Conservation (phyloP, 2,329 filamentous ascomycete species). For the Xylaria sp. region DNA sequence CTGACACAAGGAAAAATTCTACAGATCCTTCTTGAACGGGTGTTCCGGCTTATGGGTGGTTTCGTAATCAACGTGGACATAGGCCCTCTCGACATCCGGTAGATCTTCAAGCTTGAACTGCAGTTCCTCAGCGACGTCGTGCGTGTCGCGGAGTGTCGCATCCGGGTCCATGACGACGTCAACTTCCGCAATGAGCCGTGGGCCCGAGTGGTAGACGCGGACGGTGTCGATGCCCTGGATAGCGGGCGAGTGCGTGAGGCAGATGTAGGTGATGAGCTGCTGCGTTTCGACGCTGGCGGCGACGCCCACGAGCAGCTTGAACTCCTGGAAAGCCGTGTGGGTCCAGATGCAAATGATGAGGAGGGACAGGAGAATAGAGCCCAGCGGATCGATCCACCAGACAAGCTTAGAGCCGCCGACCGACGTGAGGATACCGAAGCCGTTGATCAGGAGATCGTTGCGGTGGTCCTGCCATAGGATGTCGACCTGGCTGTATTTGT, state of each 20-base stretch:
- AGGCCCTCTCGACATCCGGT: constrained; percentile 90
- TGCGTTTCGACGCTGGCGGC: constrained; percentile 85
- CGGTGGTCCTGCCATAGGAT: constrained; percentile 98
- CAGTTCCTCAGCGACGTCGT: constrained; percentile 92
- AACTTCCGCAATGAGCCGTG: constrained; percentile 91
- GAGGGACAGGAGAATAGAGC: constrained; percentile 83
- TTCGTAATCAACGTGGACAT: constrained; percentile 98
- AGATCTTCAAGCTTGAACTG: constrained; percentile 94
- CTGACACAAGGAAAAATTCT: constrained; percentile 15
- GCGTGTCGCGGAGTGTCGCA: constrained; percentile 78
- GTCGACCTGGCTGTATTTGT: constrained; percentile 89
- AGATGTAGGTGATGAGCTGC: constrained; percentile 95
- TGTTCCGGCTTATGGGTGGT: constrained; percentile 94
- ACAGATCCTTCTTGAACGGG: constrained; percentile 70
- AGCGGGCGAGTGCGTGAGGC: constrained; percentile 86
- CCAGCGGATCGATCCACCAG: constrained; percentile 96
- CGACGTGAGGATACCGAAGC: constrained; percentile 88
- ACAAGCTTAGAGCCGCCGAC: constrained; percentile 87
- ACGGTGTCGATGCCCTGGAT: constrained; percentile 94
- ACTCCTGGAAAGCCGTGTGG: constrained; percentile 86
- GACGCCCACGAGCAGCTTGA: constrained; percentile 89
- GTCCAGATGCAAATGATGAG: constrained; percentile 85
- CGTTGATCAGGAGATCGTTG: constrained; percentile 97
- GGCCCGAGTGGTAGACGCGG: constrained; percentile 88
- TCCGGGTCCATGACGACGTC: constrained; percentile 92